Conservation (phyloP, 495 filamentous ascomycete genomes). For the Sphaerosporella brunnea region DNA sequence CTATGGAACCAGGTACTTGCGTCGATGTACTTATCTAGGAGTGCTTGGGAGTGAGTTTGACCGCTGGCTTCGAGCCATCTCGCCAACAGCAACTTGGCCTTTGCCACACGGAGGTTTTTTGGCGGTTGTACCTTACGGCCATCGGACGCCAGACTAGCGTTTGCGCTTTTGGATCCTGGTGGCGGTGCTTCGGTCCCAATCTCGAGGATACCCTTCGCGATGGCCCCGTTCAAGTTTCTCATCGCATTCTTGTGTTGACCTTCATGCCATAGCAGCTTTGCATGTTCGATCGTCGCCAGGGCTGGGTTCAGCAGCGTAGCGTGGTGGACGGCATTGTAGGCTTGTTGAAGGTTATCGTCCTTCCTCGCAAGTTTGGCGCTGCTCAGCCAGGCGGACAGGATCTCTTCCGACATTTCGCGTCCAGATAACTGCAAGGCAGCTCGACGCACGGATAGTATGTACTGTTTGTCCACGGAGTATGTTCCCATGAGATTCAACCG, state of each 20-base stretch:
- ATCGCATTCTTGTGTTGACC: slow-evolving; percentile 91
- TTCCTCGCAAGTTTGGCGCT: slow-evolving; percentile 78
- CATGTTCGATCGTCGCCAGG: slow-evolving; percentile 81
- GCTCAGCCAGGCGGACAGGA: slow-evolving; percentile 69
- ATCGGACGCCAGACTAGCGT: slow-evolving; percentile 23
- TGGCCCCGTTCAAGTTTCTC: slow-evolving; percentile 68
- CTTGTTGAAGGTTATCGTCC: slow-evolving; percentile 57
- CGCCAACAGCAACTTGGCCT: slow-evolving; percentile 71
- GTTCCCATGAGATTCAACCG: slow-evolving; percentile 72
- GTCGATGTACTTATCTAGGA: slow-evolving; percentile 60
- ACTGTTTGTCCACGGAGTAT: slow-evolving; percentile 80
- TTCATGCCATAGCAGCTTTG: slow-evolving; percentile 82
- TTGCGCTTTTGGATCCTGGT: neutral
- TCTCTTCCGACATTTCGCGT: slow-evolving; percentile 38
- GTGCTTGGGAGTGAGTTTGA: slow-evolving; percentile 61
- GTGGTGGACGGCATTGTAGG: slow-evolving; percentile 84
- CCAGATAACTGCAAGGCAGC: slow-evolving; percentile 62
- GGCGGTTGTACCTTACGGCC: neutral
- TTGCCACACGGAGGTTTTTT: slow-evolving; percentile 3
- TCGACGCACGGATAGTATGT: slow-evolving; percentile 69
- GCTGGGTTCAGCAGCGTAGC: slow-evolving; percentile 67
- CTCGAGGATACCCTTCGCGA: slow-evolving; percentile 50
- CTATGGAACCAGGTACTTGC: slow-evolving; percentile 33
- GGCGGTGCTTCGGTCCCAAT: slow-evolving; percentile 1
- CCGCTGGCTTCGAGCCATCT: slow-evolving; percentile 91